phyloP scores from a whole-genome alignment of 768 basidiomycete species.

The Cubamyces sp. region DNA sequence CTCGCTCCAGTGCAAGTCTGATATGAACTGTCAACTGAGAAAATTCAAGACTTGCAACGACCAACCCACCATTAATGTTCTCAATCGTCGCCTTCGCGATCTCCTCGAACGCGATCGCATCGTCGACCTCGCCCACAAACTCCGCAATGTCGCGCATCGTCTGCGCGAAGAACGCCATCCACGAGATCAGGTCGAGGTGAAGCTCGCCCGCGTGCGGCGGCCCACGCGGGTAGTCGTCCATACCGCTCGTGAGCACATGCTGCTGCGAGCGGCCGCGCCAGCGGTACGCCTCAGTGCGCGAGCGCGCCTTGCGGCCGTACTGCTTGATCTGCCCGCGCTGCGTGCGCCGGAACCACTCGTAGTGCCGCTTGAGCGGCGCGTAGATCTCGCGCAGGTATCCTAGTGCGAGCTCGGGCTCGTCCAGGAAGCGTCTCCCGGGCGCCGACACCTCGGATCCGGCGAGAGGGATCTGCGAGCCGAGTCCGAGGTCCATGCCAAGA shows the following conservation, averaged over 20 bases:
- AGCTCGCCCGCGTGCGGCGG: slow-evolving; percentile 89
- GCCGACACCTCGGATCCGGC: slow-evolving; percentile 21
- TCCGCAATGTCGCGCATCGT: slow-evolving; percentile 92
- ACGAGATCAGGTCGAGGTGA: slow-evolving; percentile 90
- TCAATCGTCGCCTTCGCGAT: slow-evolving; percentile 80
- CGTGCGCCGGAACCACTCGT: slow-evolving; percentile 95
- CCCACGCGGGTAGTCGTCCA: slow-evolving; percentile 96
- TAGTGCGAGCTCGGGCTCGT: slow-evolving; percentile 63
- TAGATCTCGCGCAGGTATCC: slow-evolving; percentile 83
- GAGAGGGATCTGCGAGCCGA: slow-evolving; percentile 55
- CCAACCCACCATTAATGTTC: slow-evolving; percentile 78
- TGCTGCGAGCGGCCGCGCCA: slow-evolving; percentile 89
- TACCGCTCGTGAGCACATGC: slow-evolving; percentile 91
- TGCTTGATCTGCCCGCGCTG: slow-evolving; percentile 94
- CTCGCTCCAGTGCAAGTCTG: slow-evolving; percentile 94
- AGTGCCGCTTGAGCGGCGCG: slow-evolving; percentile 82
- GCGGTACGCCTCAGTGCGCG: slow-evolving; percentile 88
- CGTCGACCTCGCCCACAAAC: slow-evolving; percentile 86
- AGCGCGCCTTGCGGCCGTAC: slow-evolving; percentile 81
- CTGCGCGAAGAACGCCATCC: slow-evolving; percentile 95
- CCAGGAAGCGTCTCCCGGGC: slow-evolving; percentile 47
- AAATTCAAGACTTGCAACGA: neutral
- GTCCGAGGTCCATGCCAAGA: slow-evolving; percentile 64
- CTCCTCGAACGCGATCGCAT: slow-evolving; percentile 72
- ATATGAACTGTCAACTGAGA: slow-evolving; percentile 1